Percentiles rank a stretch among this genome's conserved stretches.
phyloP scores from a whole-genome alignment of 2,329 filamentous ascomycete genomes.

The Epichloe festucae region DNA sequence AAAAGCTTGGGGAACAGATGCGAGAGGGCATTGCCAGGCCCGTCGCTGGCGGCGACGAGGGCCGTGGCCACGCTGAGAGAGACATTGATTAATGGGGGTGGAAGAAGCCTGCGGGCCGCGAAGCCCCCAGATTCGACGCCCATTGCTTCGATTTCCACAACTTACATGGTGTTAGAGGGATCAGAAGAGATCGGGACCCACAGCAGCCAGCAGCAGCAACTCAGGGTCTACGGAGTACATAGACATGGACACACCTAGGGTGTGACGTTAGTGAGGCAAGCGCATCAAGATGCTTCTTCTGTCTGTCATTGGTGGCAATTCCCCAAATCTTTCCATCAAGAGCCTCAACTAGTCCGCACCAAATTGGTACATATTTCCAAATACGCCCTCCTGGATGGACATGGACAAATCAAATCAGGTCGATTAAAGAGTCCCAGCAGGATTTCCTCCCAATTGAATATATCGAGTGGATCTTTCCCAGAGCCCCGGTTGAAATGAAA shows the following conservation, averaged over 20 bases:
- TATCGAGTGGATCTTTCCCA: too few species aligned
- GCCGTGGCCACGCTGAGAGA: background rate
- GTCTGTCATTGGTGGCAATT: too few species aligned
- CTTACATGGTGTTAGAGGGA: slow-evolving; percentile 13
- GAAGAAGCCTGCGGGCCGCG: slow-evolving; percentile 3
- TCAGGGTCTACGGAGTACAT: slow-evolving; percentile 11
- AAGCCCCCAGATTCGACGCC: slow-evolving; percentile 16
- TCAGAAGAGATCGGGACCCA: slow-evolving; percentile 17
- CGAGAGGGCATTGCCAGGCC: slow-evolving; percentile 3
- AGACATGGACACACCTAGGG: background rate
- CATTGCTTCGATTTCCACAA: slow-evolving; percentile 23
- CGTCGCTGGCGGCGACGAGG: background rate
- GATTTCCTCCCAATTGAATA: too few species aligned
- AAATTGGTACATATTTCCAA: too few species aligned
- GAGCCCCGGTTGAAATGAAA: too few species aligned
- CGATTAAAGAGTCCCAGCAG: too few species aligned
- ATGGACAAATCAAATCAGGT: too few species aligned
- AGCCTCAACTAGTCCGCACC: too few species aligned
- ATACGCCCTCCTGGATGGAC: too few species aligned
- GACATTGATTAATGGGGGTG: background rate
- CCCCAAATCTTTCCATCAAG: too few species aligned
- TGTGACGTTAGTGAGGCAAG: background rate
- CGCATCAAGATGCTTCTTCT: too few species aligned
- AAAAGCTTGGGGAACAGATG: background rate
- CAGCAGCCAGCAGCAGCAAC: slow-evolving; percentile 7